phyloP scores from a whole-genome alignment of 2,329 filamentous ascomycete genomes.

The Monosporascus cannonballus region DNA sequence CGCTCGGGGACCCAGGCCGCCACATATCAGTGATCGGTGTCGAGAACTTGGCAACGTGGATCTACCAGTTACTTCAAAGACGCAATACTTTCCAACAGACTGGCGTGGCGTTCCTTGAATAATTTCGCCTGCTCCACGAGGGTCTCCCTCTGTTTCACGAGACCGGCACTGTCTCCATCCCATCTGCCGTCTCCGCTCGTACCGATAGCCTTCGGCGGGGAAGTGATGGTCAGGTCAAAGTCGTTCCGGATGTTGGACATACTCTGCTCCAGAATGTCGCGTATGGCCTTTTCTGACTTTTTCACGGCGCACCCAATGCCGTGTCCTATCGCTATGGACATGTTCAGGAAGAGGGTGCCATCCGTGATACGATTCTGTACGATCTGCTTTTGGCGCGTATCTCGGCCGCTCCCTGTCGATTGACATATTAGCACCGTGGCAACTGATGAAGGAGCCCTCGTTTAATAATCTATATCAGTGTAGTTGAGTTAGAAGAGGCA shows the following conservation, averaged over 20 bases:
- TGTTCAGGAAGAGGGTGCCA: not conserved
- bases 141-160: not conserved
- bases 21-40: too few species aligned
- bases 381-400: not conserved
- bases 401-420: not conserved
- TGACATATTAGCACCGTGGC: too few species aligned
- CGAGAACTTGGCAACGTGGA: conserved; percentile 26
- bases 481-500: too few species aligned
- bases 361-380: conserved; percentile 1
- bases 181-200: not conserved
- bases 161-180: not conserved
- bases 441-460: too few species aligned
- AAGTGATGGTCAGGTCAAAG: not conserved
- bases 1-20: too few species aligned
- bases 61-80: conserved; percentile 25
- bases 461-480: too few species aligned
- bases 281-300: not conserved
- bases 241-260: not conserved
- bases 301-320: not conserved
- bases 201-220: not conserved
- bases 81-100: not conserved
- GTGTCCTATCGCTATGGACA: not conserved
- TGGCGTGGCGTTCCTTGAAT: not conserved
- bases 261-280: not conserved
- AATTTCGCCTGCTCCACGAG: not conserved